Evolutionary conservation across 2,329 filamentous ascomycete species (phyloP), one percentile per base, ranked within the genome.

Genomic region (Verticillium zaregamsianum): DNA sequence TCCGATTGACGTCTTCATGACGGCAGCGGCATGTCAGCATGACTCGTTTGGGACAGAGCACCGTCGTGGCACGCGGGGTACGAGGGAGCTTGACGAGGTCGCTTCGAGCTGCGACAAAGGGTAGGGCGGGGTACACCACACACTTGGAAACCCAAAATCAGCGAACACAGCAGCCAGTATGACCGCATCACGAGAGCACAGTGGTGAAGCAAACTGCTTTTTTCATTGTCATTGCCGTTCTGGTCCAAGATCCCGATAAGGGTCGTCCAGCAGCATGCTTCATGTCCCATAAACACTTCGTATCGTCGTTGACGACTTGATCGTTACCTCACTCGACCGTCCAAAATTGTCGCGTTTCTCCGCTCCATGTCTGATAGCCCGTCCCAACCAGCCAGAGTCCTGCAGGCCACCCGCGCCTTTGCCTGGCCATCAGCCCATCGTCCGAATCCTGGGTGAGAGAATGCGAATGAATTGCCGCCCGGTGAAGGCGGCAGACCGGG

Each of bases 211-310:
- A 45, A 39, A 59, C 31, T 37, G 58, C 58, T 59, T 54, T 32
- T 59, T n/a, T 54, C 54, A 55, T 54, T 59, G 40, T 59, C 58
- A 37, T 59, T 59, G 45, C 58, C 45, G 45, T 33, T 54, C 32
- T 32, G 40, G 58, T 59, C 40, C 58, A 59, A 59, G 45, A 59
- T 54, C 58, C 40, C 32, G 5, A 15, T 37, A 20, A 55, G n/a
- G 28, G 28, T 59, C 45, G 28, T 55, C 31, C 54, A 55, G 54
- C 54, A 55, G 54, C 54, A 55, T 55, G 54, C 54, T 33, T 55
- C 54, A 32, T 55, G 7, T 32, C 31, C 54, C 54, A 33, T 59
- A 59, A 59, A 59, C 58, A 59, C 58, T 23, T 59, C 58, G 58
- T 54, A n/a, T 59, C 58, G 45, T 54, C 58, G 20, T 58, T 59